Evolutionary conservation across 2,329 filamentous ascomycete species (phyloP).

Genomic region (Basipetospora chlamydospora): DNA sequence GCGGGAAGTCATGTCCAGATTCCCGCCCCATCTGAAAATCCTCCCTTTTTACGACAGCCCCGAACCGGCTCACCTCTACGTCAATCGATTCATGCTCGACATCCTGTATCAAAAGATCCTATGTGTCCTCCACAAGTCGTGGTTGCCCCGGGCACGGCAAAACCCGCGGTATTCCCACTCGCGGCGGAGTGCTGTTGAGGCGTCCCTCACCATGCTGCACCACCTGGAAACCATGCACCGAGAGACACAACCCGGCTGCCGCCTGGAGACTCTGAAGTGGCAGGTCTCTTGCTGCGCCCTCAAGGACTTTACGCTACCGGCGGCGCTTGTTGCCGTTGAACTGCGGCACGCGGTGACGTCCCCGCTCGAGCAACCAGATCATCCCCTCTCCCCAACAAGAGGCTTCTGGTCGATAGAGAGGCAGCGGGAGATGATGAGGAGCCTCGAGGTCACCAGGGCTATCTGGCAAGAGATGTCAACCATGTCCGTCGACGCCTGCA

Average conservation of each 20-base stretch:
- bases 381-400: background rate
- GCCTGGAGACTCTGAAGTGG: constrained; percentile 60
- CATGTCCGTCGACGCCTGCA: constrained; percentile 76
- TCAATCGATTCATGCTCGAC: constrained; percentile 73
- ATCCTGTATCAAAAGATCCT: constrained; percentile 80
- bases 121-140: constrained; percentile 79
- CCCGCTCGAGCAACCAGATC: background rate
- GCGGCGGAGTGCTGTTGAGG: constrained; percentile 69
- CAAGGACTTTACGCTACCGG: constrained; percentile 74
- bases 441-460: constrained; percentile 54
- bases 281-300: constrained; percentile 67
- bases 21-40: constrained; percentile 69
- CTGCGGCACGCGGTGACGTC: constrained; percentile 37
- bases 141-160: constrained; percentile 61
- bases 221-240: constrained; percentile 63
- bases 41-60: constrained; percentile 59
- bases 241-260: constrained; percentile 58
- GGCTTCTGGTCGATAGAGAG: constrained; percentile 38
- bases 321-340: constrained; percentile 73
- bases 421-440: constrained; percentile 59
- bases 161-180: constrained; percentile 77
- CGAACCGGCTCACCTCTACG: constrained; percentile 72
- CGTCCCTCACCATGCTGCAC: constrained; percentile 65
- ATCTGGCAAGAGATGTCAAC: constrained; percentile 74
- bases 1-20: constrained; percentile 45